Percentiles rank a stretch among this genome's conserved stretches.
phyloP scores from a whole-genome alignment of 345 rosid genomes.

The Eucalyptus rudis region DNA sequence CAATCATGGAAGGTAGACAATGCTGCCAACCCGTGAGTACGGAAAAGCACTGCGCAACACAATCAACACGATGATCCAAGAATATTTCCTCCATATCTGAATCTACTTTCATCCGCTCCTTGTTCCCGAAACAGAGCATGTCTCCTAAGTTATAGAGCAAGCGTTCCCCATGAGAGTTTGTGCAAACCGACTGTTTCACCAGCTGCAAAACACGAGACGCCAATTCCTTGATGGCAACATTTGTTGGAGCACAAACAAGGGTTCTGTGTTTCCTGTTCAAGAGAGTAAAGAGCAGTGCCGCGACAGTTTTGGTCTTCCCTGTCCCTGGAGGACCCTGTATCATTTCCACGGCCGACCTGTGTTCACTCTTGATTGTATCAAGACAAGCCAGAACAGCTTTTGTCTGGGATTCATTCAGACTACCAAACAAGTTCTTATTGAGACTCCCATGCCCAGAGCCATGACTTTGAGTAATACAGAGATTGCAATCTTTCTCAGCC shows the following conservation, averaged over 20 bases:
- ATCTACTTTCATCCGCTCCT: not conserved
- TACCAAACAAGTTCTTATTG: not conserved
- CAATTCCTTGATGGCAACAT: slow-evolving; percentile 1
- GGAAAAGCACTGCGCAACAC: not conserved
- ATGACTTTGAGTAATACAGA: not conserved
- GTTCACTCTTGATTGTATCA: not conserved
- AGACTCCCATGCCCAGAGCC: not conserved
- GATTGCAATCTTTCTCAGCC: not conserved
- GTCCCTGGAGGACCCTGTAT: slow-evolving; percentile 18
- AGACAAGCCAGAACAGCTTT: not conserved
- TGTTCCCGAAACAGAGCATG: slow-evolving; percentile 5
- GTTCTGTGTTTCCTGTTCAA: slow-evolving; percentile 1
- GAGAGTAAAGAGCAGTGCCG: not conserved
- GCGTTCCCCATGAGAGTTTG: not conserved
- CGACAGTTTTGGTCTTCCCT: slow-evolving; percentile 4
- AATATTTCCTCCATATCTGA: not conserved
- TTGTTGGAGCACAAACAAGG: slow-evolving; percentile 9
- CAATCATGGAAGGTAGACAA: not conserved
- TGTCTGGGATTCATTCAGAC: slow-evolving; percentile 2
- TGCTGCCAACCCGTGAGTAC: not conserved
- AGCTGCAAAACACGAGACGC: slow-evolving; percentile 9
- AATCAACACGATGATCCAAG: slow-evolving; percentile 5
- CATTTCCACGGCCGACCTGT: not conserved
- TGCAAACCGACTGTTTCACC: not conserved
- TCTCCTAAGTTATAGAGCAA: not conserved